phyloP scores from a whole-genome alignment of 768 basidiomycete species.

The Pholiota microspora region DNA sequence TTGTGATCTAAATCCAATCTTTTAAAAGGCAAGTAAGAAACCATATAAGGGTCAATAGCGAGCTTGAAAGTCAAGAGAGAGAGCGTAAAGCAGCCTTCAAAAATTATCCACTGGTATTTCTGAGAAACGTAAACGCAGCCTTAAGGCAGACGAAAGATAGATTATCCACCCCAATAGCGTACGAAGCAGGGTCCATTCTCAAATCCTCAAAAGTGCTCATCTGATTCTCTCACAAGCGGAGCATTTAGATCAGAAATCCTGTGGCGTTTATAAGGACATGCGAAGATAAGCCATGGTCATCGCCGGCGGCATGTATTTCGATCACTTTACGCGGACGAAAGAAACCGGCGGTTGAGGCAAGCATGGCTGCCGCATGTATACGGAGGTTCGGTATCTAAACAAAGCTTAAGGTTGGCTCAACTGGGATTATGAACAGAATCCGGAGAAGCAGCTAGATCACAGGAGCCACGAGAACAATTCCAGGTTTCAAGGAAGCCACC shows the following conservation, averaged over 20 bases:
- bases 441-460: not conserved
- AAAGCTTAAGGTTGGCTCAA: not conserved
- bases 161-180: not conserved
- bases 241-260: not conserved
- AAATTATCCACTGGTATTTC: not conserved
- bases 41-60: slow-evolving; percentile 14
- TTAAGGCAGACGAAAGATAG: not conserved
- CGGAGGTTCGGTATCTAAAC: not conserved
- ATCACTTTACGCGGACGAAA: slow-evolving; percentile 5
- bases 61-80: not conserved
- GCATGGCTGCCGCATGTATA: not conserved
- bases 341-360: slow-evolving; percentile 4
- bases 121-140: not conserved
- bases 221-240: slow-evolving; percentile 4
- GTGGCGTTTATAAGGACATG: slow-evolving; percentile 4
- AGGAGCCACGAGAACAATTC: not conserved
- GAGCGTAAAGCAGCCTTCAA: not conserved
- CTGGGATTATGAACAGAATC: slow-evolving; percentile 1
- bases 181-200: not conserved
- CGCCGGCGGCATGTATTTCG: slow-evolving; percentile 12
- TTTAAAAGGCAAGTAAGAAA: slow-evolving; percentile 13
- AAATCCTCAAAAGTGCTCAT: not conserved
- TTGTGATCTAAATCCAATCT: slow-evolving; percentile 1
- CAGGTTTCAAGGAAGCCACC: not conserved
- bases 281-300: slow-evolving; percentile 12